These are phyloP conservation scores for Karstenula rhodostoma DNA, from an alignment of 2,329 filamentous ascomycete genomes.

Conservation along the genomic window DNA sequence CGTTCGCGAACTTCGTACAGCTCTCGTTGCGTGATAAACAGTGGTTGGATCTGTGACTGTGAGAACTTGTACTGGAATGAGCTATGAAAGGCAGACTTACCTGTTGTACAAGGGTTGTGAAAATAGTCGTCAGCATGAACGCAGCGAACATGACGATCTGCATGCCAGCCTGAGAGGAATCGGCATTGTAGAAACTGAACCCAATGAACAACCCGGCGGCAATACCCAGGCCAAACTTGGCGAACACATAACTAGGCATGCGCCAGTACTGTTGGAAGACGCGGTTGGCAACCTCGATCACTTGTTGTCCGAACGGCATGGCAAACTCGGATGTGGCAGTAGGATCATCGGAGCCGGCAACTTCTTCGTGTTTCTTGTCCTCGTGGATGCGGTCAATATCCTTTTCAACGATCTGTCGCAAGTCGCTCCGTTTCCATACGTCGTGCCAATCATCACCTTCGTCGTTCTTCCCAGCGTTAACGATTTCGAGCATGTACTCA, in stretches of 20 bases:
- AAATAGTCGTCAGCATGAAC: conserved; percentile 58
- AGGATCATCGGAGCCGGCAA: conserved; percentile 50
- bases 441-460: conserved; percentile 50
- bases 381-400: conserved; percentile 52
- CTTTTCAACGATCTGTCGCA: conserved; percentile 38
- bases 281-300: conserved; percentile 50
- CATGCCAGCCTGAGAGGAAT: conserved; percentile 51
- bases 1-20: conserved; percentile 68
- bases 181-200: conserved; percentile 53
- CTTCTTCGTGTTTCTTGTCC: conserved; percentile 39
- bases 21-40: conserved; percentile 65
- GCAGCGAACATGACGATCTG: conserved; percentile 59
- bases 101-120: conserved; percentile 54
- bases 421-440: conserved; percentile 47
- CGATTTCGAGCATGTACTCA: conserved; percentile 73
- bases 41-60: conserved; percentile 61
- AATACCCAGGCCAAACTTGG: conserved; percentile 41
- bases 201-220: conserved; percentile 44
- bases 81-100: neutral
- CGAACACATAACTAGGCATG: conserved; percentile 54
- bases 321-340: conserved; percentile 53
- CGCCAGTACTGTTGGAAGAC: conserved; percentile 58
- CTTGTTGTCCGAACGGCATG: conserved; percentile 47
- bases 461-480: conserved; percentile 41
- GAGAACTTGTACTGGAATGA: neutral